A percentile compares a stretch with the other conserved stretches of the same genome.
phyloP scores from a whole-genome alignment of 106 monocot species.

The Dendrobium officinale region DNA sequence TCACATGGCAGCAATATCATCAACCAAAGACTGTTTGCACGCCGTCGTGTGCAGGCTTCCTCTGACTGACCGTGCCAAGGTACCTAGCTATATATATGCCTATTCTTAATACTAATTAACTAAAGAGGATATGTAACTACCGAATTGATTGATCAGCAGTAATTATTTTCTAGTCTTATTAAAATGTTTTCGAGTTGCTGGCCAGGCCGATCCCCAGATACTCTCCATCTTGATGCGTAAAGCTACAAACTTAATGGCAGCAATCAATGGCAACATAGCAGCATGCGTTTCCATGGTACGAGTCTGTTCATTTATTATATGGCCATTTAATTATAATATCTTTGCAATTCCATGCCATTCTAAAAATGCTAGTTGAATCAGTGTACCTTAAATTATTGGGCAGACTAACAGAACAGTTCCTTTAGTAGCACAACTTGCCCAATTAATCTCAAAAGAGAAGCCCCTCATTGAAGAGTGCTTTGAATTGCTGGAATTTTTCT shows the following conservation, averaged over 20 bases:
- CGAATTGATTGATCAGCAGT: too few relatives aligned
- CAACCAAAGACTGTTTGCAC: slow-evolving; percentile 22
- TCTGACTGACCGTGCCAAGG: slow-evolving; percentile 34
- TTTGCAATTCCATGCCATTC: too few relatives aligned
- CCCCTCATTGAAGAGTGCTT: slow-evolving; percentile 25
- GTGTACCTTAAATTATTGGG: too few relatives aligned
- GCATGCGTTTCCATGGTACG: neutral
- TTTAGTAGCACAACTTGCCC: slow-evolving; percentile 18
- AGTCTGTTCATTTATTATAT: neutral
- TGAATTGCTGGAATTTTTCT: slow-evolving; percentile 16
- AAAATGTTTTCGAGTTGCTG: neutral
- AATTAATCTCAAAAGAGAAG: slow-evolving; percentile 20
- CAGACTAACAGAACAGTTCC: slow-evolving; percentile 12
- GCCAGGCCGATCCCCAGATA: slow-evolving; percentile 28
- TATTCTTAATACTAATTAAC: neutral
- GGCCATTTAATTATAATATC: too few relatives aligned
- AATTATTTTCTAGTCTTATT: too few relatives aligned
- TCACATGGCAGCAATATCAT: slow-evolving; percentile 18
- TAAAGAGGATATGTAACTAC: neutral
- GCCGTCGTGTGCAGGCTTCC: slow-evolving; percentile 31
- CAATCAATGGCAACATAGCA: neutral
- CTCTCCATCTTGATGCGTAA: slow-evolving; percentile 15
- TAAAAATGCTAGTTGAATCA: neutral
- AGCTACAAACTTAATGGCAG: slow-evolving; percentile 9
- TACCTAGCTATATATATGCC: neutral